Conservation (phyloP, 257 asterid genomes). For the Solanum chiquidenum region DNA sequence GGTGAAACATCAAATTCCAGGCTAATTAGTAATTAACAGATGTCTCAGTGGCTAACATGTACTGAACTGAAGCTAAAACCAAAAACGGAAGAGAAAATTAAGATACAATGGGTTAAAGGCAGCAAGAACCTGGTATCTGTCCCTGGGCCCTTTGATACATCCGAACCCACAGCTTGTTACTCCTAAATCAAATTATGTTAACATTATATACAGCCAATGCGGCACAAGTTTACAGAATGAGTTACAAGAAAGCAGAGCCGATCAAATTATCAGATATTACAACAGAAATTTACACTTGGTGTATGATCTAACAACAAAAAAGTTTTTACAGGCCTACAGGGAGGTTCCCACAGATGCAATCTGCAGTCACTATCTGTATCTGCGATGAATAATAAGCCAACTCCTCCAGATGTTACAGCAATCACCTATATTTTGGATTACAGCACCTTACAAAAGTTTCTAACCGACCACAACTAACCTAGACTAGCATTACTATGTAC, state of each 20-base stretch:
- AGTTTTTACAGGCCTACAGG: background rate
- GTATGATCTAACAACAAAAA: background rate
- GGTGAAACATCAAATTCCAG: background rate
- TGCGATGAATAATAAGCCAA: background rate
- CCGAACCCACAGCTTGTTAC: background rate
- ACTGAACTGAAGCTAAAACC: background rate
- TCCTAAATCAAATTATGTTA: background rate
- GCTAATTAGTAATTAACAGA: background rate
- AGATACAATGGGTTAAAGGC: background rate
- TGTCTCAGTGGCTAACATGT: background rate
- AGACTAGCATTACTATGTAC: background rate
- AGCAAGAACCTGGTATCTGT: background rate
- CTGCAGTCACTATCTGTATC: background rate
- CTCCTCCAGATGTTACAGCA: conserved; percentile 4
- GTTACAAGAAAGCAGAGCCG: background rate
- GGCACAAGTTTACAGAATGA: background rate
- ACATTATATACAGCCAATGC: background rate
- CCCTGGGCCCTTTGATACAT: background rate
- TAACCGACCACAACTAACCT: background rate
- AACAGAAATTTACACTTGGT: background rate
- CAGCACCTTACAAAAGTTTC: background rate
- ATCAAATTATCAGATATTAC: background rate
- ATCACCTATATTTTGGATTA: background rate
- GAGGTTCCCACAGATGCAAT: background rate
- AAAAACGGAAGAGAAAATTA: background rate